Evolutionary conservation across 2,329 filamentous ascomycete species (phyloP).

Genomic region (Calonectria ilicicola): DNA sequence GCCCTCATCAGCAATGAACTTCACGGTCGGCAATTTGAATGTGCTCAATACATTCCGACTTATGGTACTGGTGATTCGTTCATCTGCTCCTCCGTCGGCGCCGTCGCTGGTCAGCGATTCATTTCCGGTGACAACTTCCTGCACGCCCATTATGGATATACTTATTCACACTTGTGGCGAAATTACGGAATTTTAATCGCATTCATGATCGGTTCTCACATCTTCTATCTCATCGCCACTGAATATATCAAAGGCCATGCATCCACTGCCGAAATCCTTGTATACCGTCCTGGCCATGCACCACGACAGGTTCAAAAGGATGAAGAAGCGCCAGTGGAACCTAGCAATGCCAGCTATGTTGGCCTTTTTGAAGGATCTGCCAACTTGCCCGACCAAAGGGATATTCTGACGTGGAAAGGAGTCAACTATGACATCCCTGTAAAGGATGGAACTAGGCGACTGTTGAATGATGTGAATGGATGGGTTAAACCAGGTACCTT

Average conservation of each 20-base stretch:
- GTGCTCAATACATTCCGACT: slow-evolving; percentile 4
- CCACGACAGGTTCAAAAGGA: background rate
- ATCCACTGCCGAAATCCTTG: background rate
- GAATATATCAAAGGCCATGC: slow-evolving; percentile 5
- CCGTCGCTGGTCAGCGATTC: slow-evolving; percentile 35
- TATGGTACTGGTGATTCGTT: slow-evolving; percentile 41
- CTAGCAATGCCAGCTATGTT: background rate
- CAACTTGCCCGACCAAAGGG: slow-evolving; percentile 45
- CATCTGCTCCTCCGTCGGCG: slow-evolving; percentile 67
- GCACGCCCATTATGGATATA: slow-evolving; percentile 12
- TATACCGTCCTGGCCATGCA: background rate
- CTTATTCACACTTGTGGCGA: slow-evolving; percentile 48
- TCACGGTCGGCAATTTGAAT: slow-evolving; percentile 7
- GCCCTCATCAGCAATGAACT: slow-evolving; percentile 5
- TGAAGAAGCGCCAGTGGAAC: background rate
- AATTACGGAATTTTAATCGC: slow-evolving; percentile 58
- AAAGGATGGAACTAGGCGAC: slow-evolving; percentile 72
- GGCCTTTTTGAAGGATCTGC: background rate
- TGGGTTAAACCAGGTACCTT: slow-evolving; percentile 88
- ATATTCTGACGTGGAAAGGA: slow-evolving; percentile 79
- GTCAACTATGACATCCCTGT: slow-evolving; percentile 76
- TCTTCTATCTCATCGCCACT: slow-evolving; percentile 10
- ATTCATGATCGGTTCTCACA: slow-evolving; percentile 1
- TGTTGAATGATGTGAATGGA: slow-evolving; percentile 81
- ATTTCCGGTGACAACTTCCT: slow-evolving; percentile 17